Evolutionary conservation across 75 land plant species (phyloP).

Genomic region (Azolla pinnata): DNA sequence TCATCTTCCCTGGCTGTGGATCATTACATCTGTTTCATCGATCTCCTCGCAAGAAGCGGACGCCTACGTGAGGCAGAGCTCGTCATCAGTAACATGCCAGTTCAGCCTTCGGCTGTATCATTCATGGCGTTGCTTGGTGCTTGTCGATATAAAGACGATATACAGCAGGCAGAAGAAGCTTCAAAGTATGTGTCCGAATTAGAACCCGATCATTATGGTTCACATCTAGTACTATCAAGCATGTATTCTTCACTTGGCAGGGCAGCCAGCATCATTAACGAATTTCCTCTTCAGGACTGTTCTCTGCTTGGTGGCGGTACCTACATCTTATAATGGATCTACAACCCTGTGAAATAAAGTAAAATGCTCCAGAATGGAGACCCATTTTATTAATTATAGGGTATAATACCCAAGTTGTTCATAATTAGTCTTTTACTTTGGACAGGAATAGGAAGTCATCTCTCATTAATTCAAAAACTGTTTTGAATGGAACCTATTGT

Average conservation of each 20-base stretch:
- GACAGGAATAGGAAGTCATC: no score
- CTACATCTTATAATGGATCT: no score
- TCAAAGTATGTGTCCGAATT: neutral
- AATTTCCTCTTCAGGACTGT: no score
- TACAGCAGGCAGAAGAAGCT: neutral
- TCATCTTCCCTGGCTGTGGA: neutral
- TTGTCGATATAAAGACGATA: constrained; percentile 1
- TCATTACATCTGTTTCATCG: neutral
- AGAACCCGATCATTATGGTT: neutral
- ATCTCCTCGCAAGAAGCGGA: constrained; percentile 1
- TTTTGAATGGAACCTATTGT: no score
- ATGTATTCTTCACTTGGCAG: neutral
- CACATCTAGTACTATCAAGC: neutral
- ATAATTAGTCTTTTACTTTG: no score
- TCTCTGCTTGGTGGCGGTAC: no score
- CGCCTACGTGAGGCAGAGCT: neutral
- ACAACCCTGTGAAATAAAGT: no score
- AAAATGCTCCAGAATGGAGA: no score
- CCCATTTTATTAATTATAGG: no score
- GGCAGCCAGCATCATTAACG: no score
- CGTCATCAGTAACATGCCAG: neutral
- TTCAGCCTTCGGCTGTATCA: neutral
- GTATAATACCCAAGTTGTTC: no score
- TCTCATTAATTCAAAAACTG: no score
- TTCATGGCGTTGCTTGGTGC: constrained; percentile 7